Base-by-base conservation (phyloP, 768 basidiomycete genomes). In the Amanita subjunquillea region DNA sequence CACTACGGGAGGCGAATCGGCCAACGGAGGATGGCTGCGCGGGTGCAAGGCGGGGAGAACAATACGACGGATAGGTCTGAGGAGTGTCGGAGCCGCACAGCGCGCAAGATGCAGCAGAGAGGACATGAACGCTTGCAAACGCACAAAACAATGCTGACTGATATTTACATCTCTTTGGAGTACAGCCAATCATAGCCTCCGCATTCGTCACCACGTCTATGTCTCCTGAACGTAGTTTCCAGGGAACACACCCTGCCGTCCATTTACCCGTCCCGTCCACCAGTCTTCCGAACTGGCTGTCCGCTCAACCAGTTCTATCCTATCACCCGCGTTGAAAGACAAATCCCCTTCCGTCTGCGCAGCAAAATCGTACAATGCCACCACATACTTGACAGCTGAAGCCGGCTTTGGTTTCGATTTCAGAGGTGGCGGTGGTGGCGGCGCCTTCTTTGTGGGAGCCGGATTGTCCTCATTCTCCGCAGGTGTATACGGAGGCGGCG, bases 341-440 rank as follows among this genome's bases (percentile, higher is more conserved):
- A 98, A 70, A 67, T 98, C 95, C 1, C 95, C 95, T 0, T 88
- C 91, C 38, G 93, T 89, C 81, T 95, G 93, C 17, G 96, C 91
- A 34, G 75, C 77, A 64, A 95, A 99, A 66, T 99, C 96, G 63
- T 96, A 99, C 62, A 98, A 63, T 29, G 96, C 96, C 8, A 90
- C 85, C 23, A 93, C 92, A 61, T 91, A 92, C 65, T 83, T 78
- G 3, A 75, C 69, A 48, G 71, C 71, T 1, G 79, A 79, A 29
- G 74, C 72, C 6, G 77, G 72, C 65, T 87, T 89, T 4, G 90
- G 90, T 64, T 92, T 94, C 1, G 90, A 81, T 69, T 92, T 94
- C 60, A 93, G 63, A 2, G 92, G 86, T 6, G 95, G 95, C 0
- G 95, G 95, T 0, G 95, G 95, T 0, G 95, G 95, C 0, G 94